Base-by-base conservation (phyloP, 495 filamentous ascomycete species). In the Entonaema liquescens region DNA sequence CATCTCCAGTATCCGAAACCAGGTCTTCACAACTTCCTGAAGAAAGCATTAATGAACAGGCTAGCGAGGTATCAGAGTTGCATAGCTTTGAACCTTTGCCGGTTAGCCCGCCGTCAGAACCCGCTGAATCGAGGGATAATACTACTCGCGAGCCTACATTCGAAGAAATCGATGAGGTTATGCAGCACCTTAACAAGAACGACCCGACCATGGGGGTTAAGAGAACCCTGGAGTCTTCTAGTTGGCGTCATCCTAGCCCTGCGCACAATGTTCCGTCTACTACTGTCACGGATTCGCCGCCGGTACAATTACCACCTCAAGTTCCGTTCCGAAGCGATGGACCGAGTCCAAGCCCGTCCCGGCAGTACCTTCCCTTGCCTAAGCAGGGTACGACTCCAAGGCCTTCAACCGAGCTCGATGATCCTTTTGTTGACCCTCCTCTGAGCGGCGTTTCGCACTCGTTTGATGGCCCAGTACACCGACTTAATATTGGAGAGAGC, bases 141-240 rank as follows among this genome's bases (percentile, higher is more conserved):
- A 71, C 73, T 29, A 65, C 67, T 25, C 50, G 65, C n/a, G 81
- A 87, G 49, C 88, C 87, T 23, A 89, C 91, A 44, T 90, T 92
- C 66, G 89, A 90, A 61, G 93, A 96, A 75, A 89, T 96, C 68
- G 93, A 97, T 78, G 92, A 88, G 26, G 84, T 97, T 58, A 95
- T 97, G 92, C 89, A 89, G 17, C 90, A 93, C 53, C 84, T 97
- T 57, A 90, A 93, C 74, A 84, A 87, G 50, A 86, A 83, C 31
- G 89, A 91, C 63, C 90, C 90, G 0, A 87, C 90, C 62, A 84
- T 91, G 74, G 91, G 91, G 8, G 85, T 93, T 63, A 91, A 91
- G 73, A 84, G 88, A 75, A 78, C 85, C 40, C 76, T 82, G 62
- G 85, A 85, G 21, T 79, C 80, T 21, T 81, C 84, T 2, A 78